Evolutionary conservation across 805 yeast species (phyloP).

Genomic region (Wickerhamiella parazyma): DNA sequence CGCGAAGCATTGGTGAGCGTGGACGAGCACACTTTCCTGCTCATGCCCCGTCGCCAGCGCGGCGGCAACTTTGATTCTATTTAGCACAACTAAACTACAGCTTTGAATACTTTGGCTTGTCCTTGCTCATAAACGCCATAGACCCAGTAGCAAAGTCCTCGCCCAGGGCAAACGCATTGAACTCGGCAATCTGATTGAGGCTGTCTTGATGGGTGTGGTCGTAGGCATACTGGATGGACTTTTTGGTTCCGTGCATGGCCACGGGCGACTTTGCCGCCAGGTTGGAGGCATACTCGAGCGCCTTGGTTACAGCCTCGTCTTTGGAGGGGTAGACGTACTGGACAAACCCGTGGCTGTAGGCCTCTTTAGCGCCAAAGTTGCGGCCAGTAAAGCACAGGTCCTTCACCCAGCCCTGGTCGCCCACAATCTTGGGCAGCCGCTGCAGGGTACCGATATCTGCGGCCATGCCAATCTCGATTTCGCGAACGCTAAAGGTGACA

Average conservation of each 20-base stretch:
- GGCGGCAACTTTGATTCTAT: not conserved
- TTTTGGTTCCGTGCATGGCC: conserved; percentile 55
- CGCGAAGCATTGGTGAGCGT: not conserved
- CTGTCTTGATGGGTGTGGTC: conserved; percentile 34
- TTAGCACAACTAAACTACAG: conserved; percentile 10
- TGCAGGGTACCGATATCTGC: conserved; percentile 73
- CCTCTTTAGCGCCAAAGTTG: conserved; percentile 40
- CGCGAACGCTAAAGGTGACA: conserved; percentile 46
- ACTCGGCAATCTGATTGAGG: conserved; percentile 38
- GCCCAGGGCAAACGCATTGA: conserved; percentile 32
- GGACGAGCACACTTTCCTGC: conserved; percentile 1
- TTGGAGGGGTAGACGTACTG: conserved; percentile 32
- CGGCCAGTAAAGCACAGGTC: conserved; percentile 53
- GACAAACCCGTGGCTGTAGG: conserved; percentile 42
- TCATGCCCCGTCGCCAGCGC: conserved; percentile 1
- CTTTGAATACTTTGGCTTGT: conserved; percentile 23
- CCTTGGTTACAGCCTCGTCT: conserved; percentile 36
- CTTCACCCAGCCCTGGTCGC: conserved; percentile 43
- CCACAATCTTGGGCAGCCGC: conserved; percentile 41
- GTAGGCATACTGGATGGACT: conserved; percentile 33
- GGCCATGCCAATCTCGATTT: conserved; percentile 57
- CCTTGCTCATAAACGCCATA: conserved; percentile 20
- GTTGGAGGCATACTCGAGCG: conserved; percentile 35
- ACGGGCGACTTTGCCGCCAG: conserved; percentile 39
- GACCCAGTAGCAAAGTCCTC: conserved; percentile 24